Conservation (phyloP, 2,329 filamentous ascomycete species). For the Sporothrix inflata region DNA sequence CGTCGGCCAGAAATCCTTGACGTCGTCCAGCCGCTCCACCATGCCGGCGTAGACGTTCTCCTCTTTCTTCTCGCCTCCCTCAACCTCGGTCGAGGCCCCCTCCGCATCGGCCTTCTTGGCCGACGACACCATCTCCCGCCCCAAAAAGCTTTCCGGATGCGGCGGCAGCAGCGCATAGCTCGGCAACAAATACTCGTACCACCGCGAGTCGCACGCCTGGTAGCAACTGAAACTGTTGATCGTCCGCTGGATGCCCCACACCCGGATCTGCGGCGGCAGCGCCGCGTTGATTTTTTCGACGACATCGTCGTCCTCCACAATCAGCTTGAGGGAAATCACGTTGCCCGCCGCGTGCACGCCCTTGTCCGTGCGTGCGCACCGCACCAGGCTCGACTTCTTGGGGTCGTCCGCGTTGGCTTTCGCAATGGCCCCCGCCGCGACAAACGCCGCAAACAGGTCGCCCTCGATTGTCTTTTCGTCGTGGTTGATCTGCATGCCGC, state of each 20-base stretch:
- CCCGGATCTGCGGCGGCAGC: constrained; percentile 83
- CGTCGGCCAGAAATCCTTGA: constrained; percentile 78
- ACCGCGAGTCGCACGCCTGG: constrained; percentile 89
- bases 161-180: constrained; percentile 91
- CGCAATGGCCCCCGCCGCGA: constrained; percentile 88
- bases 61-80: constrained; percentile 50
- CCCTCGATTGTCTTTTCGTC: constrained; percentile 92
- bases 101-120: constrained; percentile 60
- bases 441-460: constrained; percentile 89
- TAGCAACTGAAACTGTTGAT: constrained; percentile 94
- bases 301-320: constrained; percentile 86
- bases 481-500: constrained; percentile 89
- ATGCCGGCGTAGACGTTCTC: constrained; percentile 65
- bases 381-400: constrained; percentile 91
- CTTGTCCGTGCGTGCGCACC: constrained; percentile 95
- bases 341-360: constrained; percentile 96
- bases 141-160: constrained; percentile 84
- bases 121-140: constrained; percentile 77
- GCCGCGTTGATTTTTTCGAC: constrained; percentile 88
- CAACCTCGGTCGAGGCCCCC: constrained; percentile 45
- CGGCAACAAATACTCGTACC: constrained; percentile 97
- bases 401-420: constrained; percentile 97
- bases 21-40: constrained; percentile 71
- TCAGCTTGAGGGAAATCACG: constrained; percentile 91
- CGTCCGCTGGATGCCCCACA: constrained; percentile 92